Base-by-base conservation (phyloP, 345 rosid genomes). In the Citrus inodora region DNA sequence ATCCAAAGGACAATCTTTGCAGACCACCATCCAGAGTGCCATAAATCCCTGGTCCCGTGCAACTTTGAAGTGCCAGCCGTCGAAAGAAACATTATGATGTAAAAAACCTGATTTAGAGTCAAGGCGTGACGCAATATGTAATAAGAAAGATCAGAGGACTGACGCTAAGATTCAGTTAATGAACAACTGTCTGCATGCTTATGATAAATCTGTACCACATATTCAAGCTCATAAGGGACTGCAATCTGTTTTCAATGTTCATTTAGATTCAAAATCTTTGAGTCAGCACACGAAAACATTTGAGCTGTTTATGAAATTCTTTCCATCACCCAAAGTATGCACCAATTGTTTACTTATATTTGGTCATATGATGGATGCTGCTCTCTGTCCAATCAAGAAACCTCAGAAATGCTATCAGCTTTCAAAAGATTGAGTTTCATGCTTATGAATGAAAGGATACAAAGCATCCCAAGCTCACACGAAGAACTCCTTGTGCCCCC, bases 21-120 rank as follows among this genome's bases (percentile, higher is more conserved):
- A 78, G 87, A 81, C 99, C 99, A 95, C 96, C 99, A 93, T 66
- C 99, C 97, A 4, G 99, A 93, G 75, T 95, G 98, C 99, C 99
- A 95, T 33, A 60, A 80, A 77, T 93, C 93, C 85, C 94, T 88
- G 13, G 89, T 83, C 56, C 84, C 86, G 27, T 87, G 84, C 62
- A 87, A 67, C 89, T 90, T 95, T 42, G 90, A 81, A 28, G 92
- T 88, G 40, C 94, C 88, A 79, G 83, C 91, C 1, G 97, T 91
- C 63, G 96, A 86, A 53, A 92, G 76, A 82, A 95, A 95, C 97
- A 93, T 92, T 55, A 91, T 37, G 38, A 93, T 82, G 68, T 82
- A 93, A 84, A 95, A 95, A 76, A 87, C 71, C 98, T 93, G 67
- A 32, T 22, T 16, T 40, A 11, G 68, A 19, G 70, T 87, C 79